Evolutionary conservation across 768 basidiomycete species (phyloP), one percentile per base, ranked within the genome.

Genomic region (Psilocybe azurescens): DNA sequence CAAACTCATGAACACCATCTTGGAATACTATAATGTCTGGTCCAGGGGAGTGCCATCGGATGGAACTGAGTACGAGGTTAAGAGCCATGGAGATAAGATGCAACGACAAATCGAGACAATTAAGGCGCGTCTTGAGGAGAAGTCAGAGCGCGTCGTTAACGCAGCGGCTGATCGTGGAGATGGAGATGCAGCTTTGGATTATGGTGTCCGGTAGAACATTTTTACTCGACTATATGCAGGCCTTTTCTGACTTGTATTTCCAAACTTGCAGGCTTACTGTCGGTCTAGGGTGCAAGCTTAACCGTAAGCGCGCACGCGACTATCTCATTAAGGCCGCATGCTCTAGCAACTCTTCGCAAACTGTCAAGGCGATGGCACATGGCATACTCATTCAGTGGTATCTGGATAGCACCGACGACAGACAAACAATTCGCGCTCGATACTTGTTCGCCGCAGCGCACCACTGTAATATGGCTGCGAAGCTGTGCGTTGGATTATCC

Each of bases 321-420:
- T 68, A 68, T 41, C 58, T 68, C 20, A 53, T 65, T 51, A 68
- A 65, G 54, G 64, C 67, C 14, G 41, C 56, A 30, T 49, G 48
- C 41, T 32, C 54, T 6, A 56, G 53, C n/a, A 53, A 18, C 16
- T 57, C 62, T 4, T 51, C 67, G 2, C 62, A 58, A 38, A 51
- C 20, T 7, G 24, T 64, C 55, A 64, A 64, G 20, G 59, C 58
- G 2, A 60, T 53, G 10, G 61, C 60, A 1, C 67, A 68, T 28
- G 65, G 60, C 28, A 29, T 58, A 7, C 67, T 68, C 55, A 60
- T 68, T 20, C 18, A 59, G 28, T 68, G 67, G 67, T 62, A 63
- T 29, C 13, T 58, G 11, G 46, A 28, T 20, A 39, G 36, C 30
- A 18, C 33, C 2, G 10, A 56, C 51, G 16, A 30, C 30, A 18